phyloP scores from a whole-genome alignment of 2,329 filamentous ascomycete genomes.

The Trichoderma sp. region DNA sequence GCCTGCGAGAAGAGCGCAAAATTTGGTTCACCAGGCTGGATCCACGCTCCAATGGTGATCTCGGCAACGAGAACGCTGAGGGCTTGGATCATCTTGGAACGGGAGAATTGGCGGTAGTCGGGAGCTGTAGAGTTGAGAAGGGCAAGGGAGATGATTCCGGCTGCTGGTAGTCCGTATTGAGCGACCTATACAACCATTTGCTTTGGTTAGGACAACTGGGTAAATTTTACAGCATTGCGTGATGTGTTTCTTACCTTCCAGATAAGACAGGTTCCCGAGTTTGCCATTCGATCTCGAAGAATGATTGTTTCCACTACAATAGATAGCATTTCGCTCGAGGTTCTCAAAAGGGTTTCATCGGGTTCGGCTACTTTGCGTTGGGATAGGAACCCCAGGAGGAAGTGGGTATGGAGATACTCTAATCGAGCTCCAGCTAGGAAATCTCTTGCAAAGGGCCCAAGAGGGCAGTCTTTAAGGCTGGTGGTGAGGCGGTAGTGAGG shows the following conservation, averaged over 20 bases:
- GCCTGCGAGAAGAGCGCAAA: constrained; percentile 14
- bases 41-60: constrained; percentile 12
- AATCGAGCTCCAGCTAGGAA: constrained; percentile 3
- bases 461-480: constrained; percentile 11
- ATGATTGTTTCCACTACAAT: constrained; percentile 5
- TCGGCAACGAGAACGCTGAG: constrained; percentile 14
- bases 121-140: constrained; percentile 5
- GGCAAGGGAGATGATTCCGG: constrained; percentile 1
- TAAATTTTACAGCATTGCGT: not conserved
- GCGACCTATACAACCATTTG: not conserved
- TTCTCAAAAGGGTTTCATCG: constrained; percentile 2
- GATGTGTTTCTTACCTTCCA: not conserved
- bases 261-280: constrained; percentile 14
- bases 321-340: constrained; percentile 9
- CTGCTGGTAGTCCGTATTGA: constrained; percentile 9
- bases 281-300: constrained; percentile 13
- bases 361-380: constrained; percentile 14
- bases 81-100: constrained; percentile 11
- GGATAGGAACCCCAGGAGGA: not conserved
- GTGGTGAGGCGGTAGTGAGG: constrained; percentile 11
- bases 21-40: constrained; percentile 11
- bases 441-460: constrained; percentile 10
- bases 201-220: not conserved
- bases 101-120: constrained; percentile 3
- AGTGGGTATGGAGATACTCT: constrained; percentile 12